A percentile compares a stretch with the other conserved stretches of the same genome.
phyloP scores from a whole-genome alignment of 768 basidiomycete species.

The Gymnopilus junonius region DNA sequence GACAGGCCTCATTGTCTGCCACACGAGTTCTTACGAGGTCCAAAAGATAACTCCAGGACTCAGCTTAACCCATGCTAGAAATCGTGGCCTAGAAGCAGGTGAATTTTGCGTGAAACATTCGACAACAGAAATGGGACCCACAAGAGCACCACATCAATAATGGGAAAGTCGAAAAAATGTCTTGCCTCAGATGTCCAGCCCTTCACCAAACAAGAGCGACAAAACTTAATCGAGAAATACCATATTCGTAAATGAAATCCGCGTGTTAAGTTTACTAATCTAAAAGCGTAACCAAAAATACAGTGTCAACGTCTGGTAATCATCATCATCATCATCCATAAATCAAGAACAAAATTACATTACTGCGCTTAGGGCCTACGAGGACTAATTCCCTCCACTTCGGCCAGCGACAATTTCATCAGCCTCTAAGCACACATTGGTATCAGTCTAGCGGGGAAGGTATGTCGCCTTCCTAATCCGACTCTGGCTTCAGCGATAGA shows the following conservation, averaged over 20 bases:
- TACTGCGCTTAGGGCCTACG: neutral
- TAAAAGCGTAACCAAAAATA: neutral
- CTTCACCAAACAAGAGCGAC: neutral
- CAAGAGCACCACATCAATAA: neutral
- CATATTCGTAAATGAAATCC: neutral
- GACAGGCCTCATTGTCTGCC: neutral
- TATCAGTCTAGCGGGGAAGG: neutral
- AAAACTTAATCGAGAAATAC: neutral
- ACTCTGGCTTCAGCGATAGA: conserved; percentile 29
- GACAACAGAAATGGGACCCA: neutral
- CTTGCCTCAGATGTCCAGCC: neutral
- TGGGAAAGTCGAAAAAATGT: neutral
- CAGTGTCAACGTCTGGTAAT: conserved; percentile 1
- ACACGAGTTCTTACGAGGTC: neutral
- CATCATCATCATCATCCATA: too few species aligned
- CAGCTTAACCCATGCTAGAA: neutral
- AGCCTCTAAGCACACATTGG: neutral
- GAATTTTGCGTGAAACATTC: neutral
- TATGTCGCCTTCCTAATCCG: neutral
- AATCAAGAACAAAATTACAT: neutral
- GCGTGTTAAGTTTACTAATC: neutral
- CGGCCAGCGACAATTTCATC: neutral
- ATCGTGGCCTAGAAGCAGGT: neutral
- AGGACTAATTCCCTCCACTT: neutral
- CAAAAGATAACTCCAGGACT: neutral